These are phyloP conservation scores for Pseudogymnoascus sp. DNA, from an alignment of 2,329 filamentous ascomycete genomes.

Conservation along the genomic window DNA sequence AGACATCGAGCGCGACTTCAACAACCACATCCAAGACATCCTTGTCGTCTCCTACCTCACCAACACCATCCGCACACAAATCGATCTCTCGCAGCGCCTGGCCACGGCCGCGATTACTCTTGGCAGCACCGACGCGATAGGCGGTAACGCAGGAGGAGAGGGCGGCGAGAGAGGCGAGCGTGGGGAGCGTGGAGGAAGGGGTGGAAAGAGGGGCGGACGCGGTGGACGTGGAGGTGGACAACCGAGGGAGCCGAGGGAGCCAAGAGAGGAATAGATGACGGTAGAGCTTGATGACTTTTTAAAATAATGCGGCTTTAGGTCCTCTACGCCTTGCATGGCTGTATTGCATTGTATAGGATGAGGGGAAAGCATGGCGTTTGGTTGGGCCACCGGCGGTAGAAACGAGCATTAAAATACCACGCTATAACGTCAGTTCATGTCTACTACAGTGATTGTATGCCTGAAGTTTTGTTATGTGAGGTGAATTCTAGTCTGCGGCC, in stretches of 20 bases:
- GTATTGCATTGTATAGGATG: conserved; percentile 29
- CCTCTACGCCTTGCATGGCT: conserved; percentile 22
- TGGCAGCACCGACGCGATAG: conserved; percentile 38
- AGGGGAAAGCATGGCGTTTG: conserved; percentile 31
- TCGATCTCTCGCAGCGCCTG: conserved; percentile 91
- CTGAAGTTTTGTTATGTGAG: neutral
- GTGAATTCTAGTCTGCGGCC: neutral
- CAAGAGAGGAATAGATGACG: conserved; percentile 36
- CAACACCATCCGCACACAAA: conserved; percentile 98
- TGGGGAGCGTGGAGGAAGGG: conserved; percentile 33
- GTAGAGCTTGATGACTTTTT: conserved; percentile 10
- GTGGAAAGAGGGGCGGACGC: conserved; percentile 34
- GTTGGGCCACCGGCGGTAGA: conserved; percentile 9
- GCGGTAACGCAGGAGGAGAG: conserved; percentile 23
- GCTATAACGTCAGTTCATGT: conserved; percentile 5
- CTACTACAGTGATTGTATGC: neutral
- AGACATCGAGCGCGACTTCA: conserved; percentile 96
- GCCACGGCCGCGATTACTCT: conserved; percentile 66
- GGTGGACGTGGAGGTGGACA: conserved; percentile 41
- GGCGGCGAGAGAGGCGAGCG: conserved; percentile 39
- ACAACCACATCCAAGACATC: conserved; percentile 99
- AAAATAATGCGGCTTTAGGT: conserved; percentile 20
- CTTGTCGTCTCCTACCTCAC: conserved; percentile 96
- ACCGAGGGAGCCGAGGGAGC: conserved; percentile 41
- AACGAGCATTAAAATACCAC: conserved; percentile 8